A percentile compares a stretch with the other conserved stretches of the same genome.
phyloP scores from a whole-genome alignment of 2,329 filamentous ascomycete species.

The Fusarium sp. region DNA sequence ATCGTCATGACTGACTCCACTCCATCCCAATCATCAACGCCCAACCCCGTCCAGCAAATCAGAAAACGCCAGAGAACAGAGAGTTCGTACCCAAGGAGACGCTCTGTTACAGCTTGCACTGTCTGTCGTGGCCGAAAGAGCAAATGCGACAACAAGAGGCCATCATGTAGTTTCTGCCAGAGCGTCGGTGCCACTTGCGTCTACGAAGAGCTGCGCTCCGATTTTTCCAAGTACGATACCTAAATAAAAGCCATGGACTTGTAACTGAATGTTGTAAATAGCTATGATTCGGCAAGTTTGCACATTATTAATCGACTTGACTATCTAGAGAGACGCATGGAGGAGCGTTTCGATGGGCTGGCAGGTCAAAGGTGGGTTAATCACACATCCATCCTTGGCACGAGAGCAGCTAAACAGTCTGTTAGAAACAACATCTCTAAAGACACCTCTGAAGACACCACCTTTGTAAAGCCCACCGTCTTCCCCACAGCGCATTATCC shows the following conservation, averaged over 20 bases:
- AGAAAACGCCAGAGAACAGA: neutral
- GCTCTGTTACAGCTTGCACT: neutral
- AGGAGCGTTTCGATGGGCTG: neutral
- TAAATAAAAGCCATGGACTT: neutral
- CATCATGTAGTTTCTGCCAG: conserved; percentile 3
- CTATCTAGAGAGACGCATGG: neutral
- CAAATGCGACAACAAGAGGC: conserved; percentile 3
- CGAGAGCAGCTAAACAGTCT: neutral
- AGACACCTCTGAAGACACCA: neutral
- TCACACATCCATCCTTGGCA: neutral
- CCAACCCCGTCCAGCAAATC: neutral
- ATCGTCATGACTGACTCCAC: neutral
- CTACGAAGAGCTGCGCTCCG: neutral
- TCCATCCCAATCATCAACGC: neutral
- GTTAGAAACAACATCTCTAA: neutral
- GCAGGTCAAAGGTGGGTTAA: neutral
- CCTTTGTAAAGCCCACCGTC: neutral
- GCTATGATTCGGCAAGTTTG: neutral
- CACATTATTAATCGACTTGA: neutral
- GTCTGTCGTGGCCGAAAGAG: neutral
- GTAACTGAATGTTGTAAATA: neutral
- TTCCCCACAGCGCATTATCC: neutral
- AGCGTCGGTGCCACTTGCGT: neutral
- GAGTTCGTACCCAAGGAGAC: neutral
- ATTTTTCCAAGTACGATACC: neutral